phyloP scores from a whole-genome alignment of 2,329 filamentous ascomycete genomes.

The Rachicladosporium sp. region DNA sequence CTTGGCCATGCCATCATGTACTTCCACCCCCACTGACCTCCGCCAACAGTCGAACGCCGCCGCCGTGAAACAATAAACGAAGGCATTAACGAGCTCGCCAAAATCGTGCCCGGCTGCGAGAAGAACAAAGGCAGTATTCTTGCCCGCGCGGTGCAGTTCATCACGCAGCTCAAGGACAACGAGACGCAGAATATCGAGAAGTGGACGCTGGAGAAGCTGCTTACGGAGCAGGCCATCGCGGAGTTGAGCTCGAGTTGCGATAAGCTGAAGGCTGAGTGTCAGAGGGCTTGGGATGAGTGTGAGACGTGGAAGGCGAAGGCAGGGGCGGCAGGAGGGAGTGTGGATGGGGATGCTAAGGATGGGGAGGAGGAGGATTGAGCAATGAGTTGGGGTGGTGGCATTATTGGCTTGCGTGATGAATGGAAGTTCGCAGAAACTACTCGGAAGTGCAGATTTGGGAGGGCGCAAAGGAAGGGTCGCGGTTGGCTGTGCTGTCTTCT shows the following conservation, averaged over 20 bases:
- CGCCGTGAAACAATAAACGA: constrained; percentile 98
- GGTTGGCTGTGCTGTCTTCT: no score
- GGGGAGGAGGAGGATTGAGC: background rate
- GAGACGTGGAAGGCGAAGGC: constrained; percentile 61
- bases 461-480: no score
- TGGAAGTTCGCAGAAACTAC: no score
- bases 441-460: no score
- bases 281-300: constrained; percentile 63
- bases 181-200: constrained; percentile 90
- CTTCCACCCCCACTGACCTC: constrained; percentile 4
- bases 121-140: constrained; percentile 98
- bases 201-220: constrained; percentile 80
- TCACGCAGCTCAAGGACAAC: constrained; percentile 86
- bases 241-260: constrained; percentile 81
- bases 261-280: constrained; percentile 70
- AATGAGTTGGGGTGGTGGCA: no score
- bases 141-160: constrained; percentile 85
- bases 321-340: constrained; percentile 17
- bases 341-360: constrained; percentile 13
- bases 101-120: constrained; percentile 93
- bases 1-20: background rate
- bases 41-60: constrained; percentile 68
- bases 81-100: constrained; percentile 93
- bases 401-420: no score
- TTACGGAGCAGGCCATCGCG: constrained; percentile 77